Percentiles rank a stretch among this genome's conserved stretches.
Evolutionary conservation across 768 basidiomycete genomes (phyloP).

Genomic region (Leccinum subtestaceum): DNA sequence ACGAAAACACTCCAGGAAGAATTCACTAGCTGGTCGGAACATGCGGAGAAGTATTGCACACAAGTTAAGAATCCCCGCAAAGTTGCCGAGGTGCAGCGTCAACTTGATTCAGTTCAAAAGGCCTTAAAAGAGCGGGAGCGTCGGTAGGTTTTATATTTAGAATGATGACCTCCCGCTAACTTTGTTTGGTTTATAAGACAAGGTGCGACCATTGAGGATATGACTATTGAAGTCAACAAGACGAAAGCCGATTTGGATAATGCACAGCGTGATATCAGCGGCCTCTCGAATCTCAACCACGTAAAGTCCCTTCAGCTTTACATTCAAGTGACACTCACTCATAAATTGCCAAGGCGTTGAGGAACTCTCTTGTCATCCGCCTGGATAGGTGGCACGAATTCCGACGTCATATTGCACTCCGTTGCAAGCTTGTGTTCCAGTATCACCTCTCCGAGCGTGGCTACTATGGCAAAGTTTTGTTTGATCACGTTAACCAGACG

Average conservation of each 20-base stretch:
- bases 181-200: slow-evolving; percentile 42
- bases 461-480: slow-evolving; percentile 85
- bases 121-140: slow-evolving; percentile 68
- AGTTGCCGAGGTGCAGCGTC: slow-evolving; percentile 52
- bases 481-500: slow-evolving; percentile 69
- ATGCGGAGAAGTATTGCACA: slow-evolving; percentile 61
- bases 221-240: slow-evolving; percentile 68
- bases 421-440: slow-evolving; percentile 80
- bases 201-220: slow-evolving; percentile 74
- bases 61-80: slow-evolving; percentile 57
- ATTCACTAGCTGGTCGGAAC: slow-evolving; percentile 62
- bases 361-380: slow-evolving; percentile 61
- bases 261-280: slow-evolving; percentile 60
- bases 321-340: slow-evolving; percentile 2
- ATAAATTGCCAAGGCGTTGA: slow-evolving; percentile 52
- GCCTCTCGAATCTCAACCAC: slow-evolving; percentile 63
- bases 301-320: slow-evolving; percentile 35
- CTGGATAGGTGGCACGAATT: slow-evolving; percentile 81
- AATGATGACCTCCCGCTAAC: slow-evolving; percentile 2
- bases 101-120: slow-evolving; percentile 59
- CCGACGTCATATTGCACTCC: slow-evolving; percentile 82
- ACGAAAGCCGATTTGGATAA: slow-evolving; percentile 57
- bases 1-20: slow-evolving; percentile 57
- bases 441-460: slow-evolving; percentile 82
- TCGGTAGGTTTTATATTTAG: slow-evolving; percentile 38